Percentiles rank a stretch among this genome's conserved stretches.
These are phyloP conservation scores for Podila epigama DNA, from an alignment of 192 early-diverging fungal genomes.

Conservation along the genomic window DNA sequence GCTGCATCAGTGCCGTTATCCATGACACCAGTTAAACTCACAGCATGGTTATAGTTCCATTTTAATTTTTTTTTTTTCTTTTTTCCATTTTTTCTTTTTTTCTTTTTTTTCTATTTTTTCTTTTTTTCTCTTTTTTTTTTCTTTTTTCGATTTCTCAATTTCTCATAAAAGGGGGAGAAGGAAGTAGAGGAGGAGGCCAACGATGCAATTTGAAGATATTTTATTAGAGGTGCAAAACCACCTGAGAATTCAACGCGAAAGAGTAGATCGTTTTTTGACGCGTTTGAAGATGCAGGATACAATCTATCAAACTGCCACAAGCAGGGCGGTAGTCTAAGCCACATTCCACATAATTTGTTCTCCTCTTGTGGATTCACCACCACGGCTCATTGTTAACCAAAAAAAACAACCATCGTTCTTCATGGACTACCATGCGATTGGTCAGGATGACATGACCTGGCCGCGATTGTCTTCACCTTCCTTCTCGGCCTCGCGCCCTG, in stretches of 20 bases:
- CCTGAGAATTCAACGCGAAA: too few relatives aligned
- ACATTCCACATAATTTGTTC: too few relatives aligned
- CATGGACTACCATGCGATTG: background rate
- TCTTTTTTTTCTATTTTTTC: too few relatives aligned
- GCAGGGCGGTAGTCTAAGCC: too few relatives aligned
- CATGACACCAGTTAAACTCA: background rate
- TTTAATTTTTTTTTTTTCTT: background rate
- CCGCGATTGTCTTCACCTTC: conserved; percentile 36
- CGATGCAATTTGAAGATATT: too few relatives aligned
- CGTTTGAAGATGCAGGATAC: too few relatives aligned
- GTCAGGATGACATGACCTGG: conserved; percentile 3
- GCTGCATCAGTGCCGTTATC: background rate
- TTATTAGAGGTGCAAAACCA: too few relatives aligned
- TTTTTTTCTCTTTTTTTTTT: background rate
- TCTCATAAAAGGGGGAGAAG: too few relatives aligned
- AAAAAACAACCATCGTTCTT: too few relatives aligned
- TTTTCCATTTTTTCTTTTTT: background rate
- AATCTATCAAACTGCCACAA: too few relatives aligned
- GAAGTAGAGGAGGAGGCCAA: too few relatives aligned
- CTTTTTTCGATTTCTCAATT: background rate
- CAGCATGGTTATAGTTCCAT: background rate
- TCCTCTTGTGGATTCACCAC: background rate
- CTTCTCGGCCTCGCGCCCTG: conserved; percentile 10
- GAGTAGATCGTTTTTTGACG: too few relatives aligned
- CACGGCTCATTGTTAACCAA: background rate